Evolutionary conservation across 805 yeast genomes (phyloP), one percentile per base, ranked within the genome.

Genomic region (Kuraishia hungarica): DNA sequence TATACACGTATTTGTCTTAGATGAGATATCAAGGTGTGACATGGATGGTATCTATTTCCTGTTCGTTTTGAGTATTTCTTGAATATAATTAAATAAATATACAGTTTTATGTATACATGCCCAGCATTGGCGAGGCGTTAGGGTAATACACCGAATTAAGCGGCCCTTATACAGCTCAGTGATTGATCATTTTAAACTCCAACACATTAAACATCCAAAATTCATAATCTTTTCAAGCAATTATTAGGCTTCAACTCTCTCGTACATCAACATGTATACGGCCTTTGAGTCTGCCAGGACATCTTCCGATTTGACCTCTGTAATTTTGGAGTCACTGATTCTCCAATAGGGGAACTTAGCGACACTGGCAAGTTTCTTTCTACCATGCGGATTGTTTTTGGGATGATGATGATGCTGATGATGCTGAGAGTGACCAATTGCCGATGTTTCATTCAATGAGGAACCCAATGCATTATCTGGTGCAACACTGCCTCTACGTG

Each of bases 191-290:
- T n/a, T n/a, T n/a, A n/a, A n/a, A n/a, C n/a, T n/a, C n/a, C n/a
- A n/a, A n/a, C n/a, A n/a, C n/a, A n/a, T n/a, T n/a, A n/a, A n/a
- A n/a, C n/a, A n/a, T n/a, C n/a, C n/a, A n/a, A n/a, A n/a, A n/a
- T n/a, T n/a, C n/a, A n/a, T n/a, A n/a, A 6, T 19, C 50, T 48
- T 19, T 5, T 20, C 28, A 22, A 7, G 51, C 63, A 65, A 54
- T 76, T 79, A 21, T 75, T 70, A 35, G 3, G 43, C 43, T 15
- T 35, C 43, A 7, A 35, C 43, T 57, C 80, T 71, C 65, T 92
- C 96, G 64, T 88, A 94, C 63, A 88, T 86, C 54, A 93, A 71
- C 87, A 93, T 80, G 68, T 93, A 93, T 1, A 83, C 97, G n/a
- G 87, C 89, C 28, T 81, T 74, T 29, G 81, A 81, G 62, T 90